Evolutionary conservation across 352 stramenopile species (phyloP).

Genomic region (Phytopythium cucurbitacearum): DNA sequence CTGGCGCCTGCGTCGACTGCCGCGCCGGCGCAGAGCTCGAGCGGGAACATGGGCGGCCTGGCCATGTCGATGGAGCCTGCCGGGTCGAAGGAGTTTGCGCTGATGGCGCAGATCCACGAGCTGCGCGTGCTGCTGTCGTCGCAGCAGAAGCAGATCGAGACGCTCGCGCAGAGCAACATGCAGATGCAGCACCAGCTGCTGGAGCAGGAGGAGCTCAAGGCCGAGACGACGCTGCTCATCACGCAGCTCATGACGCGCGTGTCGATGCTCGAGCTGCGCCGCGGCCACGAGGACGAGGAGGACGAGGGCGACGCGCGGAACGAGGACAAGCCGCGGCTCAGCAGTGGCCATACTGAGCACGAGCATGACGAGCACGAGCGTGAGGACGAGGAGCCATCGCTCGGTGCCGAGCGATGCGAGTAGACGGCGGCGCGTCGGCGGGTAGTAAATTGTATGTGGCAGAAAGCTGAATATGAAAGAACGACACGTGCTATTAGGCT

Average conservation of each 20-base stretch:
- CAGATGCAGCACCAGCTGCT: conserved; percentile 78
- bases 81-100: conserved; percentile 11
- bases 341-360: conserved; percentile 6
- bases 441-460: conserved; percentile 4
- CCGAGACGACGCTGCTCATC: conserved; percentile 81
- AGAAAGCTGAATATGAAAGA: too few species aligned
- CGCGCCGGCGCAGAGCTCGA: too few species aligned
- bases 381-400: neutral
- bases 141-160: conserved; percentile 72
- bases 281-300: conserved; percentile 24
- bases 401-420: conserved; percentile 9
- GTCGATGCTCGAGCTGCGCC: conserved; percentile 67
- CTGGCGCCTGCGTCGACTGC: too few species aligned
- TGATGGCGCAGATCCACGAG: conserved; percentile 43
- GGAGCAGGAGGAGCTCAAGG: conserved; percentile 77
- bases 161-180: conserved; percentile 69
- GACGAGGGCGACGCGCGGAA: conserved; percentile 24
- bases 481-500: too few species aligned
- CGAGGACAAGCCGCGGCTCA: conserved; percentile 10
- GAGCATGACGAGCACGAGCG: conserved; percentile 15
- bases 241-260: conserved; percentile 84
- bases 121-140: conserved; percentile 41
- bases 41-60: too few species aligned
- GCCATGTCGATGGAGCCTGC: neutral
- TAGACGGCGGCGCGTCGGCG: conserved; percentile 6